Conservation (phyloP, 306 rosid genomes). For the Sindora glabra region DNA sequence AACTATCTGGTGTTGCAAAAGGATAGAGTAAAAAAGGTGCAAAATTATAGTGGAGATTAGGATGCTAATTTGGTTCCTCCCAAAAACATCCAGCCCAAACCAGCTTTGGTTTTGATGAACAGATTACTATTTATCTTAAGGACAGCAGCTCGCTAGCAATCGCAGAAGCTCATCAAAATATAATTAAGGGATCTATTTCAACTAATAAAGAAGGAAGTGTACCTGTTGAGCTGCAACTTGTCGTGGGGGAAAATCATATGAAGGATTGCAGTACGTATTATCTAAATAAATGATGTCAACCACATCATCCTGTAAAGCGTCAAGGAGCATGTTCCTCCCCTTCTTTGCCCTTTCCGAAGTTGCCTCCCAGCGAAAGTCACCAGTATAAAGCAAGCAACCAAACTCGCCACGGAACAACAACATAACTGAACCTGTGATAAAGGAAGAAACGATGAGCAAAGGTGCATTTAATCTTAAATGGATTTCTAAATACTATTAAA, state of each 20-base stretch:
- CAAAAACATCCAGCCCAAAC: background rate
- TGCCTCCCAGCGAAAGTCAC: slow-evolving; percentile 70
- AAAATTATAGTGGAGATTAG: background rate
- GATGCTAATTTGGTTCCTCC: too few species aligned
- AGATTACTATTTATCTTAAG: background rate
- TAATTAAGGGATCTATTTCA: background rate
- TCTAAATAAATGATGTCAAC: slow-evolving; percentile 56
- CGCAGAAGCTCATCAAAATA: background rate
- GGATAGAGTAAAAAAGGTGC: background rate
- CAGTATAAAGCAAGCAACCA: slow-evolving; percentile 55
- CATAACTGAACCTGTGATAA: slow-evolving; percentile 48
- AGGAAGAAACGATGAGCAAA: background rate
- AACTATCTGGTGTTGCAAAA: background rate
- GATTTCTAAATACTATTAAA: background rate
- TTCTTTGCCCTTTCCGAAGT: slow-evolving; percentile 29
- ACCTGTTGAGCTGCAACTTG: slow-evolving; percentile 53
- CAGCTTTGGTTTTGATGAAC: background rate
- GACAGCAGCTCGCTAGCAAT: background rate
- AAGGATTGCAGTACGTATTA: slow-evolving; percentile 69
- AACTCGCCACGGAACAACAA: slow-evolving; percentile 62
- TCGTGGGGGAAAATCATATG: slow-evolving; percentile 51
- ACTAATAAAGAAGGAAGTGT: background rate
- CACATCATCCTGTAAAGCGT: slow-evolving; percentile 30
- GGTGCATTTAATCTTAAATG: background rate
- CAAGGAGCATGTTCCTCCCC: slow-evolving; percentile 30